Evolutionary conservation across 495 filamentous ascomycete species (phyloP).

Genomic region (Penicillium desertorum): DNA sequence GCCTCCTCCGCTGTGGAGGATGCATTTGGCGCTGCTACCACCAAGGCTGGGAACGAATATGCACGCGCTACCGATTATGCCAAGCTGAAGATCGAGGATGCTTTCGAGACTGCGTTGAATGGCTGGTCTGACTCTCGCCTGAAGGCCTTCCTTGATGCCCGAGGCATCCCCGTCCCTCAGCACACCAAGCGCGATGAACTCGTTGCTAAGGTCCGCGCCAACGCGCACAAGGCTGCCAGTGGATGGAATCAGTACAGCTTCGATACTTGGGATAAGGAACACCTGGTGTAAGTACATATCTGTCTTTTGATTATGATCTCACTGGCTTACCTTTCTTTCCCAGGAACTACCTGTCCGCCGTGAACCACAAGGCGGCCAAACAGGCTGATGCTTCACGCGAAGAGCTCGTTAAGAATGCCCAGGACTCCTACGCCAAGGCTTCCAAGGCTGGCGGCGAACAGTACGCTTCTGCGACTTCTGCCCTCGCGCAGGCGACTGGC

Average conservation of each 20-base stretch:
- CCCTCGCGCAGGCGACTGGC: slow-evolving; percentile 66
- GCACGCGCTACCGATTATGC: slow-evolving; percentile 73
- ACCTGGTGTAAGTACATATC: slow-evolving; percentile 57
- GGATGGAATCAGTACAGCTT: slow-evolving; percentile 80
- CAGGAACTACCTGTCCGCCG: slow-evolving; percentile 64
- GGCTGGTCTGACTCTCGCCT: slow-evolving; percentile 72
- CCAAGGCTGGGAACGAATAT: slow-evolving; percentile 74
- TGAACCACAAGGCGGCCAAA: slow-evolving; percentile 67
- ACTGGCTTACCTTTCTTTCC: slow-evolving; percentile 20
- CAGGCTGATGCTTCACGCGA: slow-evolving; percentile 67
- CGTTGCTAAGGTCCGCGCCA: slow-evolving; percentile 67
- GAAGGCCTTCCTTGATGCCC: slow-evolving; percentile 66
- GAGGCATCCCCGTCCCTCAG: slow-evolving; percentile 69
- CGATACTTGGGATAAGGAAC: slow-evolving; percentile 77
- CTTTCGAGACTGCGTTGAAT: slow-evolving; percentile 62
- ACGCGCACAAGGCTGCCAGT: slow-evolving; percentile 69
- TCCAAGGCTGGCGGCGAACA: slow-evolving; percentile 64
- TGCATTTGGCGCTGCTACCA: slow-evolving; percentile 76
- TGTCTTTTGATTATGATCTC: not conserved
- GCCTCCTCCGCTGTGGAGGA: slow-evolving; percentile 49
- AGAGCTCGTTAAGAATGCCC: slow-evolving; percentile 68
- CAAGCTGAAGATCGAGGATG: slow-evolving; percentile 61
- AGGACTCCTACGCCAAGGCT: slow-evolving; percentile 67
- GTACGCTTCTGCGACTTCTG: slow-evolving; percentile 74
- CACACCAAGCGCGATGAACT: slow-evolving; percentile 76